Conservation (phyloP, 139 green algal genomes). For the Tetratostichococcus sp. region DNA sequence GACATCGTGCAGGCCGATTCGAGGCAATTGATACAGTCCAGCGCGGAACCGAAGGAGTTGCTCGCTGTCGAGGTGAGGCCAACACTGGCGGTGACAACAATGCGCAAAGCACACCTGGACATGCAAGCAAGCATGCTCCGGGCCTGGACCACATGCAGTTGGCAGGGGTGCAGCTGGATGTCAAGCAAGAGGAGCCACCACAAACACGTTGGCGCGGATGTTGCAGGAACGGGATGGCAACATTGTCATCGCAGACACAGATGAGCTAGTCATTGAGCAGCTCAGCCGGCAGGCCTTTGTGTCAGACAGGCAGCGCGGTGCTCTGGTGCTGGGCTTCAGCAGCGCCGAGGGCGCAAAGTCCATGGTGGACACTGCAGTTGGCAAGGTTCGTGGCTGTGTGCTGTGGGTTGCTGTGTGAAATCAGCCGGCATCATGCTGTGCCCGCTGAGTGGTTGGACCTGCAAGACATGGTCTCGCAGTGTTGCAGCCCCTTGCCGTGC, state of each 20-base stretch:
- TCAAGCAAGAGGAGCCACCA: too few species aligned
- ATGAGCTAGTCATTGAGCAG: neutral
- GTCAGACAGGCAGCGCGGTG: neutral
- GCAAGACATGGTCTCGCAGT: neutral
- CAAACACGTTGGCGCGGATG: too few species aligned
- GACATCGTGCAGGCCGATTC: neutral
- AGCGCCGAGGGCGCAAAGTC: slow-evolving; percentile 12
- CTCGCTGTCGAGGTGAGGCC: neutral
- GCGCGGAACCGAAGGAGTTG: neutral
- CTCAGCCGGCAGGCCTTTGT: neutral
- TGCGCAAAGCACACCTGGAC: too few species aligned
- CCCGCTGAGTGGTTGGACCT: too few species aligned
- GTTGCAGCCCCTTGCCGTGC: too few species aligned
- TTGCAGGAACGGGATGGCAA: neutral
- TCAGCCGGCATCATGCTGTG: neutral
- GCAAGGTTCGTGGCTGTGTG: too few species aligned
- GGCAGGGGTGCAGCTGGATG: too few species aligned
- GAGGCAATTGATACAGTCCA: neutral
- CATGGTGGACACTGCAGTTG: slow-evolving; percentile 34
- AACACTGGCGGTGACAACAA: too few species aligned
- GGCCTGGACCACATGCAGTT: too few species aligned
- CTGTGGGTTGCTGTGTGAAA: too few species aligned
- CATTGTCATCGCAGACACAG: neutral
- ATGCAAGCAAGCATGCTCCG: neutral
- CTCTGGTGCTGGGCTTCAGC: slow-evolving; percentile 42